phyloP scores from a whole-genome alignment of 2,329 filamentous ascomycete genomes.

The Diaporthe batatas region DNA sequence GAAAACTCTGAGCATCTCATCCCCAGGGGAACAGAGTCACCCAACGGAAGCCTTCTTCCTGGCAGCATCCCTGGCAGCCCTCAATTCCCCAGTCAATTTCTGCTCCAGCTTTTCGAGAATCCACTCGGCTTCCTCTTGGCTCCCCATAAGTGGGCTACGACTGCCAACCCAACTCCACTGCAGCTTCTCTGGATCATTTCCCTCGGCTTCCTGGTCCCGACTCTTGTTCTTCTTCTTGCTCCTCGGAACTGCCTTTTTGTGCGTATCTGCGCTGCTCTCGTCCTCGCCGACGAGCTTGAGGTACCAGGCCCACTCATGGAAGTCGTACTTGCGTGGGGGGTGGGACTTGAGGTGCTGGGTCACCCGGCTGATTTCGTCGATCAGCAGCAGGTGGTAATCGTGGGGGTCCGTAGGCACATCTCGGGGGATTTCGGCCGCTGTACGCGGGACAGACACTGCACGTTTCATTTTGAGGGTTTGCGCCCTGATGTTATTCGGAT shows the following conservation, averaged over 20 bases:
- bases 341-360: conserved; percentile 71
- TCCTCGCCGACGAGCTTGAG: conserved; percentile 81
- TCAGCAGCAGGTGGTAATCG: conserved; percentile 75
- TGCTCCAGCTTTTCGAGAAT: conserved; percentile 74
- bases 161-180: conserved; percentile 82
- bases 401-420: conserved; percentile 58
- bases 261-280: conserved; percentile 64
- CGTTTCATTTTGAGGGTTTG: conserved; percentile 39
- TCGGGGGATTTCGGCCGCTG: conserved; percentile 49
- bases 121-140: conserved; percentile 79
- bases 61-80: conserved; percentile 46
- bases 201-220: conserved; percentile 15
- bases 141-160: conserved; percentile 77
- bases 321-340: conserved; percentile 76
- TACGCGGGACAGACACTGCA: conserved; percentile 51
- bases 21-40: neutral
- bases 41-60: neutral
- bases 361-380: conserved; percentile 77
- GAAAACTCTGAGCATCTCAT: conserved; percentile 7
- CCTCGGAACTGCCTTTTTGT: conserved; percentile 55
- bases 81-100: conserved; percentile 66
- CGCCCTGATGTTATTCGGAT: conserved; percentile 28
- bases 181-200: conserved; percentile 46
- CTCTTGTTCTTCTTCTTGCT: conserved; percentile 19
- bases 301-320: conserved; percentile 90